Base-by-base conservation (phyloP, 352 stramenopile genomes). In the Phytophthora multivora region DNA sequence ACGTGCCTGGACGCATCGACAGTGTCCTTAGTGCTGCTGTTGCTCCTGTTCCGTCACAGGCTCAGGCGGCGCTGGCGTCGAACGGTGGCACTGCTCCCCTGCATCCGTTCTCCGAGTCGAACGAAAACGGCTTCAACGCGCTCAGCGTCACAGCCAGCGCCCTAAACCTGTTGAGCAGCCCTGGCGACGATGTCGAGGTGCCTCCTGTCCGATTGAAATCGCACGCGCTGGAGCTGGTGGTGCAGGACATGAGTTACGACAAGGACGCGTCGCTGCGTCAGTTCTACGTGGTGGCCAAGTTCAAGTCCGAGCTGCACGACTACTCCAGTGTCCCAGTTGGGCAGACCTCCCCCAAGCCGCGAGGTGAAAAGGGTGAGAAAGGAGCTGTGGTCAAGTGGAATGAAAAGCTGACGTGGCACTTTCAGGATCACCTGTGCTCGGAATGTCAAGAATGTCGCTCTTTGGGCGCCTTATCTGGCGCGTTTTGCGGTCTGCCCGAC, bases 211-310 rank as follows among this genome's bases (percentile, higher is more conserved):
- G 69, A 13, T 57, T 91, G 48, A 89, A 90, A 73, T 81, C 76
- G 23, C 86, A 95, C 51, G 46, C 59, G 9, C 63, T 95, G 5
- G 80, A 90, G 38, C 69, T 83, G 15, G 52, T 83, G 13, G 67
- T 95, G 12, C 81, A 89, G 31, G 77, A 91, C 38, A 88, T 95
- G 73, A 80, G 75, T 16, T 90, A 92, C 51, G 60, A 75, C 38
- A 92, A 89, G 46, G 86, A 95, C 36, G 75, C 80, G 8, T 75
- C 82, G 18, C 46, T 92, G 52, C 86, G 86, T 15, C 84, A 93
- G 57, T 93, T 93, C 56, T 95, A 93, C 75, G 72, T 91, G 13
- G 86, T 95, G 21, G 72, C 85, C 64, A 93, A 93, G 66, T 95
- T 91, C 56, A 90, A 92, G 51, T 93, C 86, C 36, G 83, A 92